A percentile compares a stretch with the other conserved stretches of the same genome.
Conservation (phyloP, 805 yeast species). For the Candida succiphila region DNA sequence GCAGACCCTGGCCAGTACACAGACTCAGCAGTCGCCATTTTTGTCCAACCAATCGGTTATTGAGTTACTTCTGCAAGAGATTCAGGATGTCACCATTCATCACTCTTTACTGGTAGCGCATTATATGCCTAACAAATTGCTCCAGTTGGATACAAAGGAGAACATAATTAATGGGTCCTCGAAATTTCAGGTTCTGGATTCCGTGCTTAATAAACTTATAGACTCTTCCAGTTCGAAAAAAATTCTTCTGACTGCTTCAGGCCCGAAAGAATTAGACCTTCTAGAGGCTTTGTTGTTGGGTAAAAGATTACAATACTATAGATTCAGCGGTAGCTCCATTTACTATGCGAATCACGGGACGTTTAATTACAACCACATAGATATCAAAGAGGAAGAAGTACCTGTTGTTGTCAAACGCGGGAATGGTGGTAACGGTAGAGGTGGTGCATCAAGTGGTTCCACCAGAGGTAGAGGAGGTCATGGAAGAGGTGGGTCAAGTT, state of each 20-base stretch:
- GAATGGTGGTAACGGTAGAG: background rate
- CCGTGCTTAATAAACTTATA: conserved; percentile 29
- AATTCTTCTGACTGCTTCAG: conserved; percentile 43
- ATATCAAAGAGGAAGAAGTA: background rate
- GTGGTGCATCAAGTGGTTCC: background rate
- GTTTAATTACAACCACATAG: conserved; percentile 14
- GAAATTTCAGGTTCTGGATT: conserved; percentile 47
- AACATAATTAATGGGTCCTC: conserved; percentile 44
- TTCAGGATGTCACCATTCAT: conserved; percentile 47
- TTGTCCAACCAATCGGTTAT: conserved; percentile 24
- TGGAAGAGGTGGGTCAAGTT: background rate
- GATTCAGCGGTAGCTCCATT: conserved; percentile 58
- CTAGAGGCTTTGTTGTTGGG: conserved; percentile 77
- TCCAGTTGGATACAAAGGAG: conserved; percentile 57
- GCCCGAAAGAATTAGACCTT: conserved; percentile 62
- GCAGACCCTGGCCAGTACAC: too few species aligned
- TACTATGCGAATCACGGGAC: conserved; percentile 24
- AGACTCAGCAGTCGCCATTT: too few species aligned
- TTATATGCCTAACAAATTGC: conserved; percentile 60
- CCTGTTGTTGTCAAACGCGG: conserved; percentile 1
- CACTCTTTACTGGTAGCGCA: conserved; percentile 70
- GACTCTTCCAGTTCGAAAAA: conserved; percentile 12
- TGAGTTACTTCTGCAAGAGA: conserved; percentile 32
- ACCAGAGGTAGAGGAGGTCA: background rate
- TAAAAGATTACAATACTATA: conserved; percentile 48